Base-by-base conservation (phyloP, 345 rosid species). In the Trapa bicornis region DNA sequence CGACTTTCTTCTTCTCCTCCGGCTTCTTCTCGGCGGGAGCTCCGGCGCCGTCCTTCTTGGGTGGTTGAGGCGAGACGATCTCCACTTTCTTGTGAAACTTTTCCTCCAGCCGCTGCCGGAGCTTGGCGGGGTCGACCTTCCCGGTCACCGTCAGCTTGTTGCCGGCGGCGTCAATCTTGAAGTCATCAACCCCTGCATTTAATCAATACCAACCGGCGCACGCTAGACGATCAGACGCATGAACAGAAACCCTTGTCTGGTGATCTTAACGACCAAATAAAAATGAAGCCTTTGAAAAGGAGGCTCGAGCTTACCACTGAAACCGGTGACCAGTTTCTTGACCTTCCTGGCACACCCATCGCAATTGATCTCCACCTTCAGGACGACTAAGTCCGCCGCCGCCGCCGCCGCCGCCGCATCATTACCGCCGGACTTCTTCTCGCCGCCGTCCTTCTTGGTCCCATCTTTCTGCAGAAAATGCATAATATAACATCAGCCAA, bases 281-380 rank as follows among this genome's bases (percentile, higher is more conserved):
- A 16, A 11, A 56, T n/a, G 62, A 15, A 2, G 4, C 43, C 9
- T 48, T 33, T 66, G 4, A 22, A 48, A 14, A 22, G 37, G 38
- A 64, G 3, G 37, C 3, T 13, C 33, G 29, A 37, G 65, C 67
- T 32, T 72, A 72, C 75, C 75, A 1, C 15, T 32, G 48, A 72
- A 50, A 4, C 16, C 37, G 37, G 16, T 52, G 41, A 33, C 71
- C 10, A 0, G 0, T 67, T 3, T 9, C 48, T 41, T 68, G 72
- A 73, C 61, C 65, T 73, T 73, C 84, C 86, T 88, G 37, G 95
- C 96, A 53, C 99, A 94, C 17, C 95, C 97, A 65, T 90, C 92
- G 42, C 99, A 94, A 82, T 88, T 97, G 83, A 94, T 75, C 65
- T 88, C 89, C 68, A 76, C 70, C 81, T 86, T 90, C 84, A 84